Base-by-base conservation (phyloP, 768 basidiomycete species). In the Cantharellus cinnabarinus region DNA sequence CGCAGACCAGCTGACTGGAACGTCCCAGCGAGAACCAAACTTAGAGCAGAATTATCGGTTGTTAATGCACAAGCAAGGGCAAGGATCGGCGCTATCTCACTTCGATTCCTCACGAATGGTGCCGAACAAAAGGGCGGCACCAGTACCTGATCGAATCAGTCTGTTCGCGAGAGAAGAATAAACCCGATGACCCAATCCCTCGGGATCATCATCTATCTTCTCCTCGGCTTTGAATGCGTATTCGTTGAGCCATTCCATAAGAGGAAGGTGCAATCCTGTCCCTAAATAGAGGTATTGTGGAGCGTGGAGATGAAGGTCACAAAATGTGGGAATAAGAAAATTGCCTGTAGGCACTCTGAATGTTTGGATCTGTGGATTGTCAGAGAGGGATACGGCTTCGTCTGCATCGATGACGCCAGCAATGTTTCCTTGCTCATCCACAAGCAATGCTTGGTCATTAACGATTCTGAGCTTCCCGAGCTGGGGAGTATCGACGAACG, bases 221-320 rank as follows among this genome's bases (percentile, higher is more conserved):
- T 85, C 80, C 66, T 93, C 90, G 0, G 89, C 83, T 64, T 81
- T 79, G 67, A 83, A 89, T 0, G 88, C 84, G 62, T 91, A 91
- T 39, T 75, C 74, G 42, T 87, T 75, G 4, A 91, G 75, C 89
- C 89, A 89, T 63, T 87, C 69, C 81, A 89, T 82, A 42, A 90
- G 70, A 3, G 88, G 85, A 2, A 89, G 75, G 67, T 93, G 85
- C 3, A 91, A 74, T 0, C 89, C 89, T 1, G 80, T 88, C 2
- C 90, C 90, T 59, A 88, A 83, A 61, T 89, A 91, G 41, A 90
- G 73, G 67, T 85, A 90, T 66, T 93, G 90, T 0, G 89, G 86
- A 0, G 89, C 88, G 67, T 93, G 89, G 0, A 90, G 74, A 66
- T 91, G 89, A 3, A 88, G 73, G 68, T 91, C 89, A 59, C 77